Conservation (phyloP, 2,329 filamentous ascomycete genomes). For the Venturia pyrina region DNA sequence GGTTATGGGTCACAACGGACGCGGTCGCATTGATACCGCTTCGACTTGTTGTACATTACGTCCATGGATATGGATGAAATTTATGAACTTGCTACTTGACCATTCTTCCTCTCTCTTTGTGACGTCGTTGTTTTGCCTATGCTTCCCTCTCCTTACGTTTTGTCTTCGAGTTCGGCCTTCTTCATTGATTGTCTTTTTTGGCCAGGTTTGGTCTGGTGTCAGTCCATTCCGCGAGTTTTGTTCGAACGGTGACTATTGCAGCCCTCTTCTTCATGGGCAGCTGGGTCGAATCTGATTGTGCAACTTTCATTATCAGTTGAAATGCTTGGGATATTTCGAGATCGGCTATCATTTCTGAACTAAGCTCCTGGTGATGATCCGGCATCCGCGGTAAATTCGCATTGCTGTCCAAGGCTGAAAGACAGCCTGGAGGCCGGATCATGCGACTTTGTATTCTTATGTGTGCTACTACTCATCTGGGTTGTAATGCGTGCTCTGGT, state of each 20-base stretch:
- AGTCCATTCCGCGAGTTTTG: background rate
- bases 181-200: background rate
- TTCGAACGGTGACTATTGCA: background rate
- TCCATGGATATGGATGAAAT: conserved; percentile 41
- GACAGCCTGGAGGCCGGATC: background rate
- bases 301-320: too few species aligned
- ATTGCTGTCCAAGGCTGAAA: background rate
- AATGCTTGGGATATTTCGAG: too few species aligned
- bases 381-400: background rate
- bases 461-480: too few species aligned
- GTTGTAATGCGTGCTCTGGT: too few species aligned
- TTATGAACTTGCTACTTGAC: conserved; percentile 22
- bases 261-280: too few species aligned
- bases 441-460: too few species aligned
- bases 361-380: background rate
- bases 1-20: conserved; percentile 42
- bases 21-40: conserved; percentile 18
- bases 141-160: background rate
- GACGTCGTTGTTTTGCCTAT: background rate
- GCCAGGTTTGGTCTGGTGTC: too few species aligned
- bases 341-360: background rate
- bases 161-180: background rate
- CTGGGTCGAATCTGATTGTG: too few species aligned
- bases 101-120: background rate
- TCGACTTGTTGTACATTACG: conserved; percentile 53